Evolutionary conservation across 2,329 filamentous ascomycete species (phyloP), one percentile per base, ranked within the genome.

Genomic region (Botryotinia globosa): DNA sequence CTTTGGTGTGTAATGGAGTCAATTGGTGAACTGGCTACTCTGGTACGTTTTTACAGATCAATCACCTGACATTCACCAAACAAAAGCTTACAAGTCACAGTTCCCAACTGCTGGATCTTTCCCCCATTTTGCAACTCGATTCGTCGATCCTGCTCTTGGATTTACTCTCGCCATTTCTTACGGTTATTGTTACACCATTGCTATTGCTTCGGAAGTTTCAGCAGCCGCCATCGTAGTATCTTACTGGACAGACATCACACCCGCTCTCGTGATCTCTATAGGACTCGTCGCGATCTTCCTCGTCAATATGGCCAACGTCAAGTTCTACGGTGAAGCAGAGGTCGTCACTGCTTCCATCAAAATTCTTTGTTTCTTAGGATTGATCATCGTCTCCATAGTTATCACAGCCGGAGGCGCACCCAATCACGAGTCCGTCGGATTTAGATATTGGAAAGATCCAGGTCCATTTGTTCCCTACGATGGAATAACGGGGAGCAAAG

Each of bases 251-350:
- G 77, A 76, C 22, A 89, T 89, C 73, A 89, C 91, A 51, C 66
- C 71, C 4, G 75, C 76, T 70, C 90, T 92, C 32, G 97, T 93
- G 84, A 92, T 98, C n/a, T 88, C 92, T 61, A 85, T 97, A 62
- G 98, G 97, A 82, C 87, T 96, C 74, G 74, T 89, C 25, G 79
- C 91, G 71, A 94, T 97, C 77, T 85, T 97, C 58, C 77, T 82
- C 44, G 97, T 97, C 83, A 97, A 97, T 80, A 82, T 97, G 75
- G 96, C 95, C 77, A 94, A 94, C 71, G 92, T 98, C 75, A 92
- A 91, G 78, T 92, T 92, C 34, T 97, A 96, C 77, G 94, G 93
- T 79, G 94, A 97, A 81, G 93, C 92, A 61, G 94, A 97, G 79
- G 97, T 97, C 76, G 83, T 94, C 71, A 95, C 97, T 80, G 92